Base-by-base conservation (phyloP, 1,284 basidiomycete species). In the Boletus smithii region DNA sequence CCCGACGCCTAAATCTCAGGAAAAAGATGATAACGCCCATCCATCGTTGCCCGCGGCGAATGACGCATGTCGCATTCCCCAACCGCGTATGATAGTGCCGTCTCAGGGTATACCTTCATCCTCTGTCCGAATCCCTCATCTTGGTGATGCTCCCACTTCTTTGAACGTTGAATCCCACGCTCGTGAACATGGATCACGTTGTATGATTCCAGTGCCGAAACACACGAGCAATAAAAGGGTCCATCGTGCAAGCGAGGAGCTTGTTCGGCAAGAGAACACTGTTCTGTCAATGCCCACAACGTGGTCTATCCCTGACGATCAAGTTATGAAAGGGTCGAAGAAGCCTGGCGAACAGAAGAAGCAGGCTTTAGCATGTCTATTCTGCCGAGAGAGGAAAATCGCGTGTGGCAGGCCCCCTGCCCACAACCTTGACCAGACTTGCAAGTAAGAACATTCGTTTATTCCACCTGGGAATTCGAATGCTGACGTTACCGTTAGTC, bases 381-480 rank as follows among this genome's bases (percentile, higher is more conserved):
- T 71, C 53, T 69, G 68, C 53, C 64, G 68, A 56, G 60, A 66
- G 55, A 52, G 70, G 50, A 69, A 69, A 46, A 69, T 69, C 50
- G 69, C 68, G 1, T 69, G 68, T 51, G 69, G 70, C 20, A 54
- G 69, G 14, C 70, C 69, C 18, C 52, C 61, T 46, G 59, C 62
- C 35, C 60, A 66, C 32, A 66, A 42, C 52, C 57, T 48, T 46
- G 65, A 70, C 44, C 58, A 60, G 48, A 69, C 69, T 8, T 69
- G 70, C 68, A 69, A 70, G 68, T 72, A 35, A 63, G 69, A 43
- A 24, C 14, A 6, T 16, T 8, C 30, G 6, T 49, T 31, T 31
- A 13, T 39, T 51, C 39, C 33, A 39, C 42, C 34, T 49, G 41
- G 42, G 34, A 49, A 50, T 34, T 31, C 30, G 31, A 50, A 42